phyloP scores from a whole-genome alignment of 129 eudicot genomes.

The Helianthus annuus region DNA sequence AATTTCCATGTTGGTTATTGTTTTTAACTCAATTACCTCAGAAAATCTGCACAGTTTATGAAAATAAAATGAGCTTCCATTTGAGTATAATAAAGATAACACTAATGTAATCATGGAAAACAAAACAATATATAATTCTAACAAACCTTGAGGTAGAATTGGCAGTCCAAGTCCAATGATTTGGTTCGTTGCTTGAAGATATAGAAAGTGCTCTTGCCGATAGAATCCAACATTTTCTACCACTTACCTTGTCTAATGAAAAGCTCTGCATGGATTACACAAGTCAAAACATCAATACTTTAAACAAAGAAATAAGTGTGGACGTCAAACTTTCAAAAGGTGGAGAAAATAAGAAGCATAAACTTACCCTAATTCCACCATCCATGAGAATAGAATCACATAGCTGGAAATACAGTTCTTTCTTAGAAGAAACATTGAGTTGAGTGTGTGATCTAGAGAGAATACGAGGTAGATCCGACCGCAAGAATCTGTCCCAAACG shows the following conservation, averaged over 20 bases:
- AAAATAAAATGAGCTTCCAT: background rate
- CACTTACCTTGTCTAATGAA: conserved; percentile 38
- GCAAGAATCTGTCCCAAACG: conserved; percentile 32
- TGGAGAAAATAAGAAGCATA: background rate
- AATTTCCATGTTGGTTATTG: conserved; percentile 40
- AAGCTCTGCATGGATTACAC: conserved; percentile 37
- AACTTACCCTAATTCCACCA: conserved; percentile 57
- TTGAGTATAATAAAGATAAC: background rate
- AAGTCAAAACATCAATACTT: background rate
- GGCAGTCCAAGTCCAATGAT: conserved; percentile 53
- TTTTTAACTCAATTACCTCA: conserved; percentile 59
- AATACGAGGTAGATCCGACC: conserved; percentile 27
- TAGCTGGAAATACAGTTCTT: conserved; percentile 44
- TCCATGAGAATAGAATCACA: conserved; percentile 57
- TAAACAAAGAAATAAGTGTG: background rate
- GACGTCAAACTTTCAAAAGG: background rate
- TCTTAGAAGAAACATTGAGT: conserved; percentile 42
- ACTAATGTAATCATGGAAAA: background rate
- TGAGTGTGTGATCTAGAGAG: conserved; percentile 45
- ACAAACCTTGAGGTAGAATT: conserved; percentile 42
- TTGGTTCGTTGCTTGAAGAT: conserved; percentile 35
- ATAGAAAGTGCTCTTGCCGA: conserved; percentile 54
- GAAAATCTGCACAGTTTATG: conserved; percentile 40
- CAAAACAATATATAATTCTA: background rate
- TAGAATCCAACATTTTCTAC: conserved; percentile 38